A percentile compares a stretch with the other conserved stretches of the same genome.
phyloP scores from a whole-genome alignment of 768 basidiomycete genomes.

The Leucosporidium scottii region DNA sequence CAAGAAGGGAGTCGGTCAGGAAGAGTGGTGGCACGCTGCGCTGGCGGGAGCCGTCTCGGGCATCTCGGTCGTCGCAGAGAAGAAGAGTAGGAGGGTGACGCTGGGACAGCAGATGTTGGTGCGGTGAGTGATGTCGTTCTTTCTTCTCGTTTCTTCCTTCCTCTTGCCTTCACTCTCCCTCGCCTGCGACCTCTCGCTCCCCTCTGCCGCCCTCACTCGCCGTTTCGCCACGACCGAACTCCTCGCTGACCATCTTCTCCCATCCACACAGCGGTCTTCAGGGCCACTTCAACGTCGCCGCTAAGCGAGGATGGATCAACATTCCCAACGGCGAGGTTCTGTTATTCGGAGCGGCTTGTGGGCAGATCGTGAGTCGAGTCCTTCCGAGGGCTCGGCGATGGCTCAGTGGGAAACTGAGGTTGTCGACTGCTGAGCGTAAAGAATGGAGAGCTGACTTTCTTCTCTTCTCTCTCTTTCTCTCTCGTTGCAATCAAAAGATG shows the following conservation, averaged over 20 bases:
- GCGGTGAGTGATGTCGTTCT: constrained; percentile 53
- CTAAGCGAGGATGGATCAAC: constrained; percentile 57
- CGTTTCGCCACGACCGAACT: background rate
- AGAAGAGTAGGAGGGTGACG: constrained; percentile 53
- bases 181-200: no score
- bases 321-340: constrained; percentile 78
- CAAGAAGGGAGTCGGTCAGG: constrained; percentile 46
- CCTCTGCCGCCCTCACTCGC: background rate
- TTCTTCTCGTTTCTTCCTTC: no score
- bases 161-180: no score
- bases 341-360: constrained; percentile 72
- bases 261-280: constrained; percentile 63
- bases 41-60: constrained; percentile 71
- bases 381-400: constrained; percentile 46
- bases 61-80: constrained; percentile 70
- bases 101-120: constrained; percentile 87
- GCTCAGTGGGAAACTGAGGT: constrained; percentile 43
- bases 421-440: no score
- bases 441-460: background rate
- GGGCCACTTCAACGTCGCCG: constrained; percentile 74
- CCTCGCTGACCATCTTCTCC: no score
- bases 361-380: constrained; percentile 71
- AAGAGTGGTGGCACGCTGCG: constrained; percentile 64
- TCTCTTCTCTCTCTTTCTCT: background rate
- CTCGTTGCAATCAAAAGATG: constrained; percentile 16